Conservation (phyloP, 768 basidiomycete genomes). For the Boletus pseudo-olivaceus region DNA sequence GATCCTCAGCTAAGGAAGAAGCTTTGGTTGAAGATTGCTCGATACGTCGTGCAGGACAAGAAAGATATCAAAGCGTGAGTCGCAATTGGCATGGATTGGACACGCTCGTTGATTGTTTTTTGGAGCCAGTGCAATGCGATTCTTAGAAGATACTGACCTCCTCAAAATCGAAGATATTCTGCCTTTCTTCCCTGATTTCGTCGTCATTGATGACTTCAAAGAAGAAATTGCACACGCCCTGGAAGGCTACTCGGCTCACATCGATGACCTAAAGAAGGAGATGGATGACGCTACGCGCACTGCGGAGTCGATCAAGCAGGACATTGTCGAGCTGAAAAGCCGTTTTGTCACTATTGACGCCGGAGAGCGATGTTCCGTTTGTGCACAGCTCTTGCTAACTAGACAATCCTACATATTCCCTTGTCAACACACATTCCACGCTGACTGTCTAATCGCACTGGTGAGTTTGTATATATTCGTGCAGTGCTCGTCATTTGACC, state of each 20-base stretch:
- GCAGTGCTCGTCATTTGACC: neutral
- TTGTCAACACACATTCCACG: constrained; percentile 96
- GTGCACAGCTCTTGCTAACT: constrained; percentile 70
- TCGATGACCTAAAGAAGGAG: constrained; percentile 83
- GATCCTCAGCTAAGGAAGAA: constrained; percentile 86
- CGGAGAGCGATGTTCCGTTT: constrained; percentile 81
- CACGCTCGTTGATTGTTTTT: neutral
- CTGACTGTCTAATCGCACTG: constrained; percentile 92
- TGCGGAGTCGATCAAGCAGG: constrained; percentile 90
- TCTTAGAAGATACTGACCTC: constrained; percentile 90
- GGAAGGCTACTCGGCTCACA: constrained; percentile 90
- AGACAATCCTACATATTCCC: constrained; percentile 99
- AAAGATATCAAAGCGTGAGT: constrained; percentile 97
- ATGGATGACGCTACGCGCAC: constrained; percentile 95
- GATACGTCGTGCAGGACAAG: constrained; percentile 96
- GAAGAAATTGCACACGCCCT: constrained; percentile 95
- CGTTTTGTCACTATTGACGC: constrained; percentile 92
- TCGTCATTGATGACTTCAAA: constrained; percentile 99
- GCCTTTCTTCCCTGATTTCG: constrained; percentile 99
- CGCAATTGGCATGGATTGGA: neutral
- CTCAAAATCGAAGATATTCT: constrained; percentile 98
- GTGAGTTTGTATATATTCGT: constrained; percentile 45
- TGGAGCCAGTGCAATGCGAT: constrained; percentile 81
- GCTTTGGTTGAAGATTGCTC: constrained; percentile 98
- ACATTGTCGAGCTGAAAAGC: constrained; percentile 78